These are phyloP conservation scores for Akanthomyces dipterigenus DNA, from an alignment of 2,329 filamentous ascomycete species.

Conservation along the genomic window DNA sequence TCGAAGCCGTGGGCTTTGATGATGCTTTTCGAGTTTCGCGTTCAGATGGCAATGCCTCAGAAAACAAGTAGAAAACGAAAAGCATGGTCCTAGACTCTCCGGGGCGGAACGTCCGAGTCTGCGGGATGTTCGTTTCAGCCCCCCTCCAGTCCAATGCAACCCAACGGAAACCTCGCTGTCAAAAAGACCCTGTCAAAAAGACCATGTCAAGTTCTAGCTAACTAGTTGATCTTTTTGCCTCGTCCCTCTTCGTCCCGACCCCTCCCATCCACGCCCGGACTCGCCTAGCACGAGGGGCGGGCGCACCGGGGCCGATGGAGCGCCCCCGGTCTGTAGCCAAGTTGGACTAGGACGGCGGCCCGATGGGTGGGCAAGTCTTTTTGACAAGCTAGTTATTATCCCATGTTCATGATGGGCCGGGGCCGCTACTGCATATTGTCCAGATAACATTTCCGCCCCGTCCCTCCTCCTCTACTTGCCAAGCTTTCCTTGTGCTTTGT, in stretches of 20 bases:
- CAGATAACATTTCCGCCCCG: background rate
- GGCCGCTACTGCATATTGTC: background rate
- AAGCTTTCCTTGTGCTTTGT: background rate
- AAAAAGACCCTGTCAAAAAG: background rate
- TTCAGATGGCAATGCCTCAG: no score
- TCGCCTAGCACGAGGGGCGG: conserved; percentile 1
- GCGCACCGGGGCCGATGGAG: conserved; percentile 8
- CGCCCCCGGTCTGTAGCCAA: background rate
- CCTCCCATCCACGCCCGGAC: background rate
- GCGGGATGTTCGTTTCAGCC: no score
- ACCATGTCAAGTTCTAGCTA: no score
- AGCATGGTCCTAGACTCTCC: no score
- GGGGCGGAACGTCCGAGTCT: no score
- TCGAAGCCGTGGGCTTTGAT: background rate
- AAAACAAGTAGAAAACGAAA: no score
- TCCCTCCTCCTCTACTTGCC: background rate
- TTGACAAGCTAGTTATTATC: background rate
- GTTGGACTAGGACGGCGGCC: background rate
- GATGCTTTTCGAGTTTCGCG: no score
- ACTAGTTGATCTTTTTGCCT: background rate
- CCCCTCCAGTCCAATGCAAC: no score
- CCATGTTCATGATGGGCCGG: background rate
- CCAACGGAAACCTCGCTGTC: background rate
- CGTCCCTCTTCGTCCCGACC: background rate
- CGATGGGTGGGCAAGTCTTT: background rate